A percentile compares a stretch with the other conserved stretches of the same genome.
Conservation (phyloP, 176 grass and related monocot species). For the Aegilops umbellulata region DNA sequence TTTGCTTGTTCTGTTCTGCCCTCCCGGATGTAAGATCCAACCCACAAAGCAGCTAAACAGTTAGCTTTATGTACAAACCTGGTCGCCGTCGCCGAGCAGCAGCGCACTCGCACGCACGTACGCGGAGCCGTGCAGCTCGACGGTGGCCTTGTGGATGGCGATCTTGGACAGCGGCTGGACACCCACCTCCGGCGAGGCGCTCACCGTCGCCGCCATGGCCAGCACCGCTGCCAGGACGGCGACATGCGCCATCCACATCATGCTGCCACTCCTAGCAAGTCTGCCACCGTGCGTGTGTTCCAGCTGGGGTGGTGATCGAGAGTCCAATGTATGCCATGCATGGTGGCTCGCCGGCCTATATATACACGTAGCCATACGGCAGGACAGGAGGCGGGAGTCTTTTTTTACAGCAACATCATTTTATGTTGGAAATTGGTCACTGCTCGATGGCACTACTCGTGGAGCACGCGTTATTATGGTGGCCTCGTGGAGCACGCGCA, state of each 20-base stretch:
- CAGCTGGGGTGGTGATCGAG: too few relatives aligned
- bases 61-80: constrained; percentile 31
- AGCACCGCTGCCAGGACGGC: not conserved
- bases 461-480: too few relatives aligned
- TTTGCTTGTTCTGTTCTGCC: not conserved
- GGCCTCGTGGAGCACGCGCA: too few relatives aligned
- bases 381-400: too few relatives aligned
- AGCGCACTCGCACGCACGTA: constrained; percentile 46
- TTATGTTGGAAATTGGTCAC: too few relatives aligned
- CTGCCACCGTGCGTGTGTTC: too few relatives aligned
- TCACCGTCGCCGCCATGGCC: not conserved
- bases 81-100: constrained; percentile 41
- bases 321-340: too few relatives aligned
- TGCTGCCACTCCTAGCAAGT: not conserved
- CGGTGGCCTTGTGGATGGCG: constrained; percentile 51
- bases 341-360: too few relatives aligned
- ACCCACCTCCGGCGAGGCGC: constrained; percentile 23
- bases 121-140: constrained; percentile 40
- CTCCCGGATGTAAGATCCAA: not conserved
- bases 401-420: too few relatives aligned
- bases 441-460: too few relatives aligned
- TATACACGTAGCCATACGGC: too few relatives aligned
- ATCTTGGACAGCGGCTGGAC: constrained; percentile 76
- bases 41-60: too few relatives aligned
- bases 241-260: not conserved